phyloP scores from a whole-genome alignment of 495 filamentous ascomycete genomes.

The Lophiotrema nucula region DNA sequence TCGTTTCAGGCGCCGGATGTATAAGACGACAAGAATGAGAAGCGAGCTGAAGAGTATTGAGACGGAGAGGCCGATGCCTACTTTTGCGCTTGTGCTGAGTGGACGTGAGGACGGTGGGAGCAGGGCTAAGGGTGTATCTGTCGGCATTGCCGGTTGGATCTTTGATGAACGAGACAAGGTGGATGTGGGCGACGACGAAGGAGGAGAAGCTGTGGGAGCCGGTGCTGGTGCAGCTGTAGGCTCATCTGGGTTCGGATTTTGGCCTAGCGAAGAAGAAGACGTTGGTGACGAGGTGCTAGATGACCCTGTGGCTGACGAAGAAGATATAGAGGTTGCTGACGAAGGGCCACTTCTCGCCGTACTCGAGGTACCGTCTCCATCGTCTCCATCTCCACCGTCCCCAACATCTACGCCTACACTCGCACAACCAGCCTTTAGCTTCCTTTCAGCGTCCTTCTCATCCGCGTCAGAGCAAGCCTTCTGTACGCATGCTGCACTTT shows the following conservation, averaged over 20 bases:
- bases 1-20: constrained; percentile 26
- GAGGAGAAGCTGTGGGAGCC: neutral
- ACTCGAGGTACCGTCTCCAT: too few species aligned
- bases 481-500: constrained; percentile 5
- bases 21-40: constrained; percentile 12
- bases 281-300: neutral
- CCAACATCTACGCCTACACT: neutral
- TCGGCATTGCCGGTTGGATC: neutral
- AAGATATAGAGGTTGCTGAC: neutral
- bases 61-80: constrained; percentile 17
- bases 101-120: neutral
- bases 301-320: neutral
- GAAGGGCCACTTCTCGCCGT: neutral
- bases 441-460: neutral
- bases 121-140: constrained; percentile 9
- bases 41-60: constrained; percentile 1
- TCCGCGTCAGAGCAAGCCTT: neutral
- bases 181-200: neutral
- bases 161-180: neutral
- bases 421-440: neutral
- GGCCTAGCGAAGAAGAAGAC: neutral
- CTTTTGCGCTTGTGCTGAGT: constrained; percentile 22
- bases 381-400: constrained; percentile 6
- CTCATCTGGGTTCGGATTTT: neutral
- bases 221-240: neutral